Base-by-base conservation (phyloP, 164 flowering plant genomes). In the Umbilicus rupestris region DNA sequence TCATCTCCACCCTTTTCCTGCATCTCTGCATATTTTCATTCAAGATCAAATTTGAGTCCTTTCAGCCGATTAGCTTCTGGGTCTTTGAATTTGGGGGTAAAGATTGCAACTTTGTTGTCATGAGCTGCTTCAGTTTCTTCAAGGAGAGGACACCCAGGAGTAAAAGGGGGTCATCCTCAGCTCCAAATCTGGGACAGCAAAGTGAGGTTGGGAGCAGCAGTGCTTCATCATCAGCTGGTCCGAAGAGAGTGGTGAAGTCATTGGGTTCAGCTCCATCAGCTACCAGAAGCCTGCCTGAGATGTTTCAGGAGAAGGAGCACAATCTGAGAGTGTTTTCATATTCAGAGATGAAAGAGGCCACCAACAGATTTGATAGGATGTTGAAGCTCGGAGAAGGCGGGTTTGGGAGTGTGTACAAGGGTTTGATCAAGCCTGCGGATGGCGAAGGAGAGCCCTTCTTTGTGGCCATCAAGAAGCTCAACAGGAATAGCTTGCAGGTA, bases 331-430 rank as follows among this genome's bases (percentile, higher is more conserved):
- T 74, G 35, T 86, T 86, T 68, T 39, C 83, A 52, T 70, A 64
- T 5, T 26, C 73, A n/a, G 91, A 86, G 79, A 82, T 86, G 5
- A 73, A 50, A 24, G 82, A 80, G 39, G 88, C 91, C 8, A 86
- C 91, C 0, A 78, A 73, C 63, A 82, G 77, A 4, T 86, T 86
- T 80, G 76, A 69, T 72, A 82, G 78, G 70, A 5, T 71, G 78
- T 62, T 86, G 2, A 82, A 80, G 80, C 72, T 85, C 60, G 90
- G 90, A 8, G 86, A 84, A 70, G 90, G 90, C 37, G 88, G 88
- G 7, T 84, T 86, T 73, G 88, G 91, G 68, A 76, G 77, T 66
- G 91, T 84, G 1, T 84, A 86, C 72, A 83, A 78, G 66, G 91
- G 83, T 14, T 68, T 74, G 1, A 73, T 86, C 65, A 67, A 33